Evolutionary conservation across 306 rosid genomes (phyloP).

Genomic region (Corylus americana): DNA sequence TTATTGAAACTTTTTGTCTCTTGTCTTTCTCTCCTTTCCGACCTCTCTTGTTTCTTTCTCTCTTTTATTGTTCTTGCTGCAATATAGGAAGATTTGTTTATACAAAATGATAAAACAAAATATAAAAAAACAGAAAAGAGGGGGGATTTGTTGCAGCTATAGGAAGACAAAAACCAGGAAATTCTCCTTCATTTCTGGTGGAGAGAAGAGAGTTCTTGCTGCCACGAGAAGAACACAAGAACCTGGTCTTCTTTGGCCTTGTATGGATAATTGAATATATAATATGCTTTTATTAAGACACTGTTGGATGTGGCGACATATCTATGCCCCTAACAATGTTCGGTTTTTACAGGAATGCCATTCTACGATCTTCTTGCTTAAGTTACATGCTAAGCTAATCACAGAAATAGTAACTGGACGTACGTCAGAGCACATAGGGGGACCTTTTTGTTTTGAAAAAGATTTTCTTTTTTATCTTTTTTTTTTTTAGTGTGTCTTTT

Average conservation of each 20-base stretch:
- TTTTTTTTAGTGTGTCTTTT: too few species aligned
- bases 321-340: constrained; percentile 47
- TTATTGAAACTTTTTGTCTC: constrained; percentile 32
- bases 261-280: constrained; percentile 34
- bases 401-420: background rate
- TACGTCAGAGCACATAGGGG: background rate
- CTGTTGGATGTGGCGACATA: constrained; percentile 22
- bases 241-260: constrained; percentile 47
- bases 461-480: background rate
- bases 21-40: constrained; percentile 23
- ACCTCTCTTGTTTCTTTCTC: constrained; percentile 18
- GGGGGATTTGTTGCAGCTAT: constrained; percentile 61
- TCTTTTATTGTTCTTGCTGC: constrained; percentile 22
- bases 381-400: background rate
- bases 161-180: constrained; percentile 85
- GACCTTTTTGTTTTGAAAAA: background rate
- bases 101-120: background rate
- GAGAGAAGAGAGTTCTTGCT: constrained; percentile 38
- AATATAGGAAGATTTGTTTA: constrained; percentile 16
- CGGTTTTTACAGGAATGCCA: constrained; percentile 40
- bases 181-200: constrained; percentile 77
- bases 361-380: constrained; percentile 6
- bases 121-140: constrained; percentile 35
- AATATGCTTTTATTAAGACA: constrained; percentile 27
- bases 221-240: constrained; percentile 55